Conservation (phyloP, 225 moss, liverwort and hornwort genomes). For the Sphagnum contortum region DNA sequence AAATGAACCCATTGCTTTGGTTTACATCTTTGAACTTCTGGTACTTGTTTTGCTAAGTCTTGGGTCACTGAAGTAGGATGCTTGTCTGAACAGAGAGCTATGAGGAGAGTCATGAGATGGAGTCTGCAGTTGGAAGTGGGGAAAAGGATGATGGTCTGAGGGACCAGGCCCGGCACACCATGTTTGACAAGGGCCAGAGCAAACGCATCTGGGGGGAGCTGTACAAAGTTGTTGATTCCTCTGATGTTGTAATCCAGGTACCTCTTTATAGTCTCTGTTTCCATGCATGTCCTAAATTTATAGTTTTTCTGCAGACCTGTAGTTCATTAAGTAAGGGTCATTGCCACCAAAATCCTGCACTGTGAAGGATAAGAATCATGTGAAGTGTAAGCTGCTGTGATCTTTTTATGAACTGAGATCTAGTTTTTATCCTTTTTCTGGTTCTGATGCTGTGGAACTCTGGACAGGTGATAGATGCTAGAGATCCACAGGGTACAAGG, state of each 20-base stretch:
- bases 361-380: too few relatives aligned
- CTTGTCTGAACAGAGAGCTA: slow-evolving; percentile 46
- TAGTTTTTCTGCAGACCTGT: not conserved
- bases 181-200: slow-evolving; percentile 99
- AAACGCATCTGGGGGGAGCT: slow-evolving; percentile 99
- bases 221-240: slow-evolving; percentile 98
- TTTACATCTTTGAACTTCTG: not conserved
- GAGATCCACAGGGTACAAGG: slow-evolving; percentile 92
- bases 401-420: too few relatives aligned
- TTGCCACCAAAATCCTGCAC: too few relatives aligned
- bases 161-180: slow-evolving; percentile 78
- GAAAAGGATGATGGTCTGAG: slow-evolving; percentile 67
- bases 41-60: not conserved
- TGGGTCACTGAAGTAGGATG: too few relatives aligned
- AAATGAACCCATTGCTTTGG: too few relatives aligned
- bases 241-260: slow-evolving; percentile 96
- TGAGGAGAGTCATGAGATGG: slow-evolving; percentile 34
- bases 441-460: too few relatives aligned
- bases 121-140: slow-evolving; percentile 22
- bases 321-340: too few relatives aligned
- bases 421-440: too few relatives aligned
- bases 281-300: not conserved
- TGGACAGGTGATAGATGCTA: slow-evolving; percentile 77
- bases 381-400: too few relatives aligned
- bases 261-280: not conserved